A percentile compares a stretch with the other conserved stretches of the same genome.
Evolutionary conservation across 805 yeast genomes (phyloP).

Genomic region (Cyberlindnera saturnus): DNA sequence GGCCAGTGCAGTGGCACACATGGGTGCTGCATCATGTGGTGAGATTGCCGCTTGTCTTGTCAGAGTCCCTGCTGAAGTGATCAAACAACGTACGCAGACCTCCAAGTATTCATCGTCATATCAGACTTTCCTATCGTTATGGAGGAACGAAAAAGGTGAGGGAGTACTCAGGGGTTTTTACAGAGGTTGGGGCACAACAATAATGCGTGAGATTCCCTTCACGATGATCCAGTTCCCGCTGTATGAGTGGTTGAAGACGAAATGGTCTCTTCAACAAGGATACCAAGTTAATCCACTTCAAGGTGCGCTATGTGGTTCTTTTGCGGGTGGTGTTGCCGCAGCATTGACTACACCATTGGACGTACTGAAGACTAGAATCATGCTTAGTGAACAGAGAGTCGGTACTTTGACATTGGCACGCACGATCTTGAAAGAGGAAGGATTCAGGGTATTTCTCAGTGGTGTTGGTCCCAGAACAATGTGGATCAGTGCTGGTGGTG

Average conservation of each 20-base stretch:
- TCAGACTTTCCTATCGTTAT: conserved; percentile 57
- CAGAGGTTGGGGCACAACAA: conserved; percentile 90
- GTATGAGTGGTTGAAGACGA: conserved; percentile 73
- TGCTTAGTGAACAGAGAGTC: conserved; percentile 55
- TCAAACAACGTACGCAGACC: conserved; percentile 92
- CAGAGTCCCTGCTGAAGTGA: conserved; percentile 94
- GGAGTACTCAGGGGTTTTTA: conserved; percentile 75
- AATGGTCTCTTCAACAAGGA: conserved; percentile 41
- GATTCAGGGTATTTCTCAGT: conserved; percentile 59
- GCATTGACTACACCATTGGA: conserved; percentile 78
- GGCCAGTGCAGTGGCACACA: conserved; percentile 52
- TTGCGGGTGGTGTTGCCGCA: conserved; percentile 81
- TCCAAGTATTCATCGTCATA: conserved; percentile 57
- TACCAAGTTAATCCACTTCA: conserved; percentile 52
- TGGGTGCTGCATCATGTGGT: conserved; percentile 84
- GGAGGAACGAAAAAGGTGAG: conserved; percentile 66
- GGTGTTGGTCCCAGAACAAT: conserved; percentile 94
- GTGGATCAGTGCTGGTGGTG: conserved; percentile 99
- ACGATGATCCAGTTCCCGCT: conserved; percentile 94
- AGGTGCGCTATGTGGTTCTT: conserved; percentile 80
- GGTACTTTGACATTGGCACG: conserved; percentile 42
- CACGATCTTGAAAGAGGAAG: conserved; percentile 64
- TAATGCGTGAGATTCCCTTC: conserved; percentile 93
- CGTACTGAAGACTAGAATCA: conserved; percentile 75
- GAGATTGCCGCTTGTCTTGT: conserved; percentile 91